Evolutionary conservation across 2,329 filamentous ascomycete genomes (phyloP), one percentile per base, ranked within the genome.

Genomic region (Colletotrichum sidae): DNA sequence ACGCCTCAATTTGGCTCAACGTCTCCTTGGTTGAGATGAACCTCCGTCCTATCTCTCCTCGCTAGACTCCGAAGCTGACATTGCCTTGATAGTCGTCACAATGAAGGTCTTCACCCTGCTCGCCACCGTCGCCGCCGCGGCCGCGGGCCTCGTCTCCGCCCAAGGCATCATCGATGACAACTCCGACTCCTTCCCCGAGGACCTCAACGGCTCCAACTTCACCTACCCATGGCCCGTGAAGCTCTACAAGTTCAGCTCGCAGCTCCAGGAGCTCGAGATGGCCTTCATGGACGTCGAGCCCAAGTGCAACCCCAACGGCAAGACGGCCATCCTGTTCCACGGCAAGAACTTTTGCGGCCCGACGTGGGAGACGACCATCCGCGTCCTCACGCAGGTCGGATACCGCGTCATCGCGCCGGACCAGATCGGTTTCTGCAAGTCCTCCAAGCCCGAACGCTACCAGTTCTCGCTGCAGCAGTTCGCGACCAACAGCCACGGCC

Each of bases 381-480:
- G 72, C 10, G 71, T 75, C 10, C 79, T 87, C 58, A 70, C 76
- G 4, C 67, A 69, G 2, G 72, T 70, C 35, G 84, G 84, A 46
- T 86, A 84, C 68, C 82, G 84, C 44, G 82, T 86, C 55, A 80
- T 87, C 55, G 74, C 84, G 2, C 82, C 84, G 0, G 85, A 87
- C 68, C 84, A 87, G 67, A 74, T 87, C 51, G 84, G 85, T 64
- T 87, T 85, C 75, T 87, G 84, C 80, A 86, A 86, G 72, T 86
- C 83, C 8, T 79, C 80, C 34, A 87, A 87, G 72, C 82, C 83
- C 0, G 70, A 71, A 2, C 69, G 70, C 11, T 87, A 86, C 71
- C 84, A 86, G 70, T 86, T 84, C 75, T 83, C 78, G 34, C 75
- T 86, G 8, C 78, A 81, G 38, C 84, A 86, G 71, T 74, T 86